These are phyloP conservation scores for Neonectria magnoliae DNA, from an alignment of 2,329 filamentous ascomycete genomes.

Conservation along the genomic window DNA sequence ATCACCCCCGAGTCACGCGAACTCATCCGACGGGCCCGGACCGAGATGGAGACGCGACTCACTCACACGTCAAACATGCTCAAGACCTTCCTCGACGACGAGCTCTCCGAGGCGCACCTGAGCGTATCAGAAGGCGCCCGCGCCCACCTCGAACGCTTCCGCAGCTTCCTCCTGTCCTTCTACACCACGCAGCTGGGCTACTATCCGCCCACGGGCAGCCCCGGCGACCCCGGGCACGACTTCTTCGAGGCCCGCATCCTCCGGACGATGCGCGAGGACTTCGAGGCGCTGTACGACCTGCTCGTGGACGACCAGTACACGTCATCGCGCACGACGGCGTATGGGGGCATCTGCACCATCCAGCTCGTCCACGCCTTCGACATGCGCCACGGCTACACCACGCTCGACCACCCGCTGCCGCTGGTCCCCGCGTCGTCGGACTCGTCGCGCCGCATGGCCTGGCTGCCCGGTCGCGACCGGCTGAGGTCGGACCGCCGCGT, in stretches of 20 bases:
- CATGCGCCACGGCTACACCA: constrained; percentile 63
- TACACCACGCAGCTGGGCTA: constrained; percentile 76
- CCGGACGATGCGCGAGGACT: constrained; percentile 72
- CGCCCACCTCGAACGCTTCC: constrained; percentile 77
- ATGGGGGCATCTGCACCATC: constrained; percentile 75
- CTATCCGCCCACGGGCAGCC: constrained; percentile 68
- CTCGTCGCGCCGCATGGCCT: constrained; percentile 50
- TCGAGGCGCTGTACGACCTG: constrained; percentile 75
- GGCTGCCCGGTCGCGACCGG: constrained; percentile 54
- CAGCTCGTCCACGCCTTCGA: constrained; percentile 77
- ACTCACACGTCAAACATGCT: constrained; percentile 67
- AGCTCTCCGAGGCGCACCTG: constrained; percentile 73
- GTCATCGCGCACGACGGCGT: constrained; percentile 59
- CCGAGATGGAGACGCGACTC: constrained; percentile 73
- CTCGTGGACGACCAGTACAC: constrained; percentile 72
- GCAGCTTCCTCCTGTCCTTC: constrained; percentile 72
- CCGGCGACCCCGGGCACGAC: constrained; percentile 44
- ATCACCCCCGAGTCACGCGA: constrained; percentile 66
- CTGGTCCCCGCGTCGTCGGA: constrained; percentile 64
- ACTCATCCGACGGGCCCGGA: constrained; percentile 69
- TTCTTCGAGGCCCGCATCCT: constrained; percentile 69
- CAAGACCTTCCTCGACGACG: constrained; percentile 74
- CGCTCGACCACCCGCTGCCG: constrained; percentile 74
- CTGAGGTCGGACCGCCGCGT: constrained; percentile 59
- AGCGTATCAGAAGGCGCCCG: constrained; percentile 69